Evolutionary conservation across 2,329 filamentous ascomycete genomes (phyloP).

Genomic region (Diaporthe citriasiana): DNA sequence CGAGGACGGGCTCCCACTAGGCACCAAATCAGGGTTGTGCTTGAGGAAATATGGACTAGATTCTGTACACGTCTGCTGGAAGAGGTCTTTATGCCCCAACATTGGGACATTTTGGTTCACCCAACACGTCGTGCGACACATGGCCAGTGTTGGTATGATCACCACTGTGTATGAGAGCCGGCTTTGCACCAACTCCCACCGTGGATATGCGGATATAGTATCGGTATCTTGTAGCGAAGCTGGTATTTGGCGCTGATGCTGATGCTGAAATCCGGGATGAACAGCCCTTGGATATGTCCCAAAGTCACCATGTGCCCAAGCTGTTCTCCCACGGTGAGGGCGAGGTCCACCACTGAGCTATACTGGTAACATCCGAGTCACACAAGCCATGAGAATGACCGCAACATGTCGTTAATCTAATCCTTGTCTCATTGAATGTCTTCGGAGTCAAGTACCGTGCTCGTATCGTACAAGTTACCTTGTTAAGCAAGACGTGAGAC

Average conservation of each 20-base stretch:
- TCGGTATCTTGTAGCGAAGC: background rate
- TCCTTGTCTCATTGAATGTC: constrained; percentile 34
- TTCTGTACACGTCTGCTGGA: too few species aligned
- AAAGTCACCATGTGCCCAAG: background rate
- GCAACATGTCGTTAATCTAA: constrained; percentile 7
- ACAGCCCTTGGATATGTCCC: background rate
- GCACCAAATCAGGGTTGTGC: too few species aligned
- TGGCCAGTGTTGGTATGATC: background rate
- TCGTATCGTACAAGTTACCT: constrained; percentile 52
- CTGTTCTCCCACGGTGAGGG: background rate
- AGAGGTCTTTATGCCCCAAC: background rate
- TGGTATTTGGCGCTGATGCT: background rate
- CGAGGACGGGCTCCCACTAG: background rate
- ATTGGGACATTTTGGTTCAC: background rate
- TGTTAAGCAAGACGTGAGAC: constrained; percentile 6
- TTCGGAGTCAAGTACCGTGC: constrained; percentile 30
- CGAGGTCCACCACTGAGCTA: background rate
- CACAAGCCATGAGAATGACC: background rate
- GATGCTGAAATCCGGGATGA: background rate
- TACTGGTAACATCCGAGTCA: background rate
- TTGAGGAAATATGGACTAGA: background rate
- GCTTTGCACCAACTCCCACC: background rate
- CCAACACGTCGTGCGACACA: background rate
- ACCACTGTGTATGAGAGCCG: background rate
- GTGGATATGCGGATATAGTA: background rate